These are phyloP conservation scores for Metschnikowia lachancei DNA, from an alignment of 805 yeast species.

Conservation along the genomic window DNA sequence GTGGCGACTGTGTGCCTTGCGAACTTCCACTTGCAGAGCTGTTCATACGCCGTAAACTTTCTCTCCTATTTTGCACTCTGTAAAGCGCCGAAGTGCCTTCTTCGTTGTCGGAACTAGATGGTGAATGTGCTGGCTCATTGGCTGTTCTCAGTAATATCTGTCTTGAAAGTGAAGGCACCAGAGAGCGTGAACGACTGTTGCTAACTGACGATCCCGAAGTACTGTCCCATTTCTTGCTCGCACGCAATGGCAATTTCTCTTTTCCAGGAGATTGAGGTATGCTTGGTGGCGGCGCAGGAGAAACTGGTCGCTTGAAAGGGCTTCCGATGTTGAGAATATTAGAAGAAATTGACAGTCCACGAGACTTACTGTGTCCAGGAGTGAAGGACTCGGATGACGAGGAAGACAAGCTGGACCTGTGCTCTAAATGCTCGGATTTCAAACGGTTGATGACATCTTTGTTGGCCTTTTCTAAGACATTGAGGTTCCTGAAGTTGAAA, in stretches of 20 bases:
- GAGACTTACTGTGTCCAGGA: slow-evolving; percentile 26
- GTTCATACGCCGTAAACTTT: slow-evolving; percentile 40
- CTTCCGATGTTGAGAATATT: slow-evolving; percentile 26
- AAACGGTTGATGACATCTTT: slow-evolving; percentile 87
- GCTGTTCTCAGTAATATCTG: slow-evolving; percentile 22
- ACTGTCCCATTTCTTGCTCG: slow-evolving; percentile 10
- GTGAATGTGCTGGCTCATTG: slow-evolving; percentile 35
- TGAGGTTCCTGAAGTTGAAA: slow-evolving; percentile 82
- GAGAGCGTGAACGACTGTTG: slow-evolving; percentile 13
- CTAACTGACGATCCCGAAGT: slow-evolving; percentile 2
- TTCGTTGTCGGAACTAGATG: slow-evolving; percentile 67
- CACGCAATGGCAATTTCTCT: slow-evolving; percentile 9
- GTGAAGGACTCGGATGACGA: slow-evolving; percentile 48
- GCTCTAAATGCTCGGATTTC: slow-evolving; percentile 76
- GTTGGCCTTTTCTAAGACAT: slow-evolving; percentile 89
- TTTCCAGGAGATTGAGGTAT: slow-evolving; percentile 32
- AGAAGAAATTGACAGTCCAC: slow-evolving; percentile 34
- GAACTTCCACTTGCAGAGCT: slow-evolving; percentile 14
- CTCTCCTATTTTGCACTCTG: slow-evolving; percentile 54
- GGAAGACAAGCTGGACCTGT: slow-evolving; percentile 47
- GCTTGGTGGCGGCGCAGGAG: slow-evolving; percentile 32
- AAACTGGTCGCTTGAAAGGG: slow-evolving; percentile 47
- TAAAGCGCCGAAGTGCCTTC: slow-evolving; percentile 51
- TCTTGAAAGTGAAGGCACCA: slow-evolving; percentile 26
- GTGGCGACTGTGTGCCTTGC: slow-evolving; percentile 9